These are phyloP conservation scores for Daldinia decipiens DNA, from an alignment of 495 filamentous ascomycete species.

Conservation along the genomic window DNA sequence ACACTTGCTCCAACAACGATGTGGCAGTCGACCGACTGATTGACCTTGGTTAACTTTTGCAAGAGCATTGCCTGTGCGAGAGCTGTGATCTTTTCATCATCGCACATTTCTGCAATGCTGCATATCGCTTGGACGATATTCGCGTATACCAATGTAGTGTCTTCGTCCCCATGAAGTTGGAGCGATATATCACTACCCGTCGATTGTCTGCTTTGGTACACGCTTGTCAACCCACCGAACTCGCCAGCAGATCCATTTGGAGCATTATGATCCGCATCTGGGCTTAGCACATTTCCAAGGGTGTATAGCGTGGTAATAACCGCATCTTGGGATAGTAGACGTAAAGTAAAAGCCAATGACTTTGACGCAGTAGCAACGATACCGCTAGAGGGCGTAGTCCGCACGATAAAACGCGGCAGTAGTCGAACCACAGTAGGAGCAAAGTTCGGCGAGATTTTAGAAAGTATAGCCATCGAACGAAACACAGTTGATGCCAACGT, in stretches of 20 bases:
- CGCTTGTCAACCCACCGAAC: conserved; percentile 48
- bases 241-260: conserved; percentile 54
- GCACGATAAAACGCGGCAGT: conserved; percentile 83
- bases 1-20: conserved; percentile 84
- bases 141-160: conserved; percentile 73
- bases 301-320: conserved; percentile 95
- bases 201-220: conserved; percentile 65
- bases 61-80: conserved; percentile 95
- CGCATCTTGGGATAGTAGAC: conserved; percentile 85
- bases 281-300: conserved; percentile 89
- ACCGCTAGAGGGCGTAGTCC: conserved; percentile 70
- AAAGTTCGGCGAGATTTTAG: conserved; percentile 73
- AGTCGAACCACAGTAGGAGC: conserved; percentile 83
- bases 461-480: conserved; percentile 82
- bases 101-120: conserved; percentile 79
- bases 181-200: conserved; percentile 84
- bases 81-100: conserved; percentile 91
- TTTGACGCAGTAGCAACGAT: conserved; percentile 79
- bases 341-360: conserved; percentile 81
- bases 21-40: conserved; percentile 75
- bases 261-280: conserved; percentile 61
- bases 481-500: conserved; percentile 78
- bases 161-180: conserved; percentile 75
- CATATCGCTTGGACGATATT: conserved; percentile 92
- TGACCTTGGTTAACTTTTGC: conserved; percentile 90